phyloP scores from a whole-genome alignment of 345 rosid genomes.

The Triadica sebifera region DNA sequence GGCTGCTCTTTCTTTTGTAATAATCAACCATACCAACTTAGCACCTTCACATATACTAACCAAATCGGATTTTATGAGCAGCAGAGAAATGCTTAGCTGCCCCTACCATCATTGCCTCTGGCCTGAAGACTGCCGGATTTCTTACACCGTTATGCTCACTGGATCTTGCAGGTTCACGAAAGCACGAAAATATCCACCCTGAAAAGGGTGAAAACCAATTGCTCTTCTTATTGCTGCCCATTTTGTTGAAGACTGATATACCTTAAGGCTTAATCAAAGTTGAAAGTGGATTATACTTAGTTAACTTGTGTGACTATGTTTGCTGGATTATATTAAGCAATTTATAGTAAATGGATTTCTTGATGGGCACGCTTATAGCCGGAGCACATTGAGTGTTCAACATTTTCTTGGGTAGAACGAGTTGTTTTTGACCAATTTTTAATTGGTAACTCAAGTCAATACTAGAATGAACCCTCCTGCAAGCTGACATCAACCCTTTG shows the following conservation, averaged over 20 bases:
- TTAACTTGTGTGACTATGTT: too few relatives aligned
- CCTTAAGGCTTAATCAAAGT: not conserved
- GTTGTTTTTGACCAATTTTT: too few relatives aligned
- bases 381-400: too few relatives aligned
- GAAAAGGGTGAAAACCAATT: constrained; percentile 4
- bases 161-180: not conserved
- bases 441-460: too few relatives aligned
- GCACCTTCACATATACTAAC: not conserved
- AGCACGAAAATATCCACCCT: constrained; percentile 7
- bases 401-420: too few relatives aligned
- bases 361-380: too few relatives aligned
- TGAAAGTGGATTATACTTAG: not conserved
- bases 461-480: too few relatives aligned
- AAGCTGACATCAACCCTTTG: too few relatives aligned
- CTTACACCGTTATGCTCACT: not conserved
- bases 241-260: constrained; percentile 2
- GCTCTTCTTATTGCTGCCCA: constrained; percentile 9
- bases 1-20: too few relatives aligned
- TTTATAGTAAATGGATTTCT: too few relatives aligned
- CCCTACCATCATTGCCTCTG: constrained; percentile 21
- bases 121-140: not conserved
- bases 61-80: constrained; percentile 24
- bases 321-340: too few relatives aligned
- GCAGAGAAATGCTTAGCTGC: constrained; percentile 53
- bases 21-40: not conserved